Percentiles rank a stretch among this genome's conserved stretches.
These are phyloP conservation scores for Fusarium mexicanum DNA, from an alignment of 2,329 filamentous ascomycete species.

Conservation along the genomic window DNA sequence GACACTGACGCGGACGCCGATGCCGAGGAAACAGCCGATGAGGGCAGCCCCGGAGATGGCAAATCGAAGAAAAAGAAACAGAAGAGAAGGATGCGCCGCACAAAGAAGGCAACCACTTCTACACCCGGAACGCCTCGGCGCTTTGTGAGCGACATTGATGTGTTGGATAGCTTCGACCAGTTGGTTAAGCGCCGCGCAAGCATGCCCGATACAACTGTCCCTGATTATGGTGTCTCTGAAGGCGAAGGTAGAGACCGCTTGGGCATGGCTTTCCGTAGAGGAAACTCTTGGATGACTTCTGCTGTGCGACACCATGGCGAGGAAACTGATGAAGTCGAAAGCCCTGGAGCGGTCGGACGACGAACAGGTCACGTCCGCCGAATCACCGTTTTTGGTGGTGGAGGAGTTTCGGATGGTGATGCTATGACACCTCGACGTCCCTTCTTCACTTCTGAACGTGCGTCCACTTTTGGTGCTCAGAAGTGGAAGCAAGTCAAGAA, in stretches of 20 bases:
- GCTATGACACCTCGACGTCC: constrained; percentile 65
- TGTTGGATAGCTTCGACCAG: constrained; percentile 54
- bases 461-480: constrained; percentile 78
- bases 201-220: constrained; percentile 68
- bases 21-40: constrained; percentile 87
- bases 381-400: constrained; percentile 71
- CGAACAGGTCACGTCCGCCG: constrained; percentile 72
- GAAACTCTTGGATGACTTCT: constrained; percentile 66
- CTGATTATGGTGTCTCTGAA: constrained; percentile 75
- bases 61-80: constrained; percentile 64
- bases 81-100: constrained; percentile 70
- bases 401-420: constrained; percentile 72
- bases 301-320: constrained; percentile 59
- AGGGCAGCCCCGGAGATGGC: constrained; percentile 58
- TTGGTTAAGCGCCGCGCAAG: constrained; percentile 72
- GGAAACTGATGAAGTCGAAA: constrained; percentile 62
- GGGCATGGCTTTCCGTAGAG: constrained; percentile 62
- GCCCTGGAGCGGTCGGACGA: constrained; percentile 57
- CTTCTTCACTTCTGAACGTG: constrained; percentile 71
- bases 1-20: constrained; percentile 67
- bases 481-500: constrained; percentile 96
- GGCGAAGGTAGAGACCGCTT: constrained; percentile 75
- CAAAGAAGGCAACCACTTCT: constrained; percentile 65
- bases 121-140: constrained; percentile 72
- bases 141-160: constrained; percentile 53